These are phyloP conservation scores for Luzula sylvatica DNA, from an alignment of 176 grass and related monocot genomes.

Conservation along the genomic window DNA sequence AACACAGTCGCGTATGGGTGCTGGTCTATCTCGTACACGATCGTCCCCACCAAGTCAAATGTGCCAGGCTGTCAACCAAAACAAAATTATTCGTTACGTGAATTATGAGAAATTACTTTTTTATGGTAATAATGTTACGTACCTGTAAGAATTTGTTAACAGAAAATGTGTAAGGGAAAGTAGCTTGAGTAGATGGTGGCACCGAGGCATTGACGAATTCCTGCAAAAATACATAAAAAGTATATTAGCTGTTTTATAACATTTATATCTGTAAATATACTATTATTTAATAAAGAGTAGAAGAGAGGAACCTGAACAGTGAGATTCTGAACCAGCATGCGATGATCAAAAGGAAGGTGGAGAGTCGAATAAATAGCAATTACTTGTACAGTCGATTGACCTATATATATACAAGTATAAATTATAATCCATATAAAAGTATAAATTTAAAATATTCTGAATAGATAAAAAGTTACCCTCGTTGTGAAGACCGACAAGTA, in stretches of 20 bases:
- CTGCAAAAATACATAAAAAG: constrained; percentile 27
- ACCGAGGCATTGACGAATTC: constrained; percentile 81
- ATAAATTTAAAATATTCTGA: background rate
- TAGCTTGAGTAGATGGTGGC: constrained; percentile 69
- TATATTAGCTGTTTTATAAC: background rate
- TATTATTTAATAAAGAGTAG: constrained; percentile 13
- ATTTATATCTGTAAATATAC: background rate
- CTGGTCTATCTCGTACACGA: constrained; percentile 93
- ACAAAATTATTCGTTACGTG: background rate
- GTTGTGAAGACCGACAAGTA: constrained; percentile 92
- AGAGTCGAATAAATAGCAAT: constrained; percentile 74
- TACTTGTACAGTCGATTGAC: constrained; percentile 68
- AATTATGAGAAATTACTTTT: background rate
- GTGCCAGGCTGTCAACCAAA: constrained; percentile 55
- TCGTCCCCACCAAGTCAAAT: constrained; percentile 85
- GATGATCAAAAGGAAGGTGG: constrained; percentile 87
- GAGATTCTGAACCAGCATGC: constrained; percentile 87
- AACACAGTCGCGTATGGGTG: constrained; percentile 73
- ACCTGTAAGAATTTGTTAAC: constrained; percentile 99
- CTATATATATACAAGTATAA: too few species aligned
- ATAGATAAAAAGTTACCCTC: constrained; percentile 40
- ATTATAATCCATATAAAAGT: too few species aligned
- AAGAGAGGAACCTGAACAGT: constrained; percentile 58
- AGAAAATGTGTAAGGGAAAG: constrained; percentile 80
- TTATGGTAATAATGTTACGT: background rate